Conservation (phyloP, 176 grass and related monocot genomes). For the Melocanna baccifera region DNA sequence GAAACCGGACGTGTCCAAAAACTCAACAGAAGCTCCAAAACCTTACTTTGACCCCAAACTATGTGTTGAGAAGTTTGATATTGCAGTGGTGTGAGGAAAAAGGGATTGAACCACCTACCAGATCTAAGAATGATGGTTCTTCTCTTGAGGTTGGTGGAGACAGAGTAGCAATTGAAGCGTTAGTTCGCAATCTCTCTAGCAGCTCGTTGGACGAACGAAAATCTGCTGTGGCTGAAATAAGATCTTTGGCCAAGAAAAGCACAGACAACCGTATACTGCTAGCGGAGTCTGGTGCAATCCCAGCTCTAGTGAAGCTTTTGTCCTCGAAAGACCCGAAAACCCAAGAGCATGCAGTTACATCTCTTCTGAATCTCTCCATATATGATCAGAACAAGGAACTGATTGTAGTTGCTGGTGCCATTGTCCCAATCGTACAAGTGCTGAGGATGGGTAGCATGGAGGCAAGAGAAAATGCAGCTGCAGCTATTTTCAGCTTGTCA, state of each 20-base stretch:
- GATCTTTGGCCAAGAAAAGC: constrained; percentile 84
- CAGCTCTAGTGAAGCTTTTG: constrained; percentile 66
- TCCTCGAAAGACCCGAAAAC: constrained; percentile 77
- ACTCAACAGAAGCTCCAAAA: constrained; percentile 96
- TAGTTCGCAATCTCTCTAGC: constrained; percentile 69
- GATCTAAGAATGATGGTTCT: constrained; percentile 67
- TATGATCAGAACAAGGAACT: constrained; percentile 97
- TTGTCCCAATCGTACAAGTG: constrained; percentile 75
- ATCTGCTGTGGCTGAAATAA: constrained; percentile 85
- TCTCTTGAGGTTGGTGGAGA: constrained; percentile 62
- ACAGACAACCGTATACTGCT: constrained; percentile 88
- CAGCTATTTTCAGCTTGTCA: constrained; percentile 92
- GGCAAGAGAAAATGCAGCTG: constrained; percentile 93
- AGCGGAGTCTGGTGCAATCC: constrained; percentile 84
- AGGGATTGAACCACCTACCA: constrained; percentile 60
- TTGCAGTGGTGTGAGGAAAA: constrained; percentile 94
- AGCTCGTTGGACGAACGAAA: constrained; percentile 65
- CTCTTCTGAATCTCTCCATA: constrained; percentile 87
- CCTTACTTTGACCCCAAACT: constrained; percentile 83
- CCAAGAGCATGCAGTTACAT: constrained; percentile 89
- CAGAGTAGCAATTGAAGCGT: constrained; percentile 61
- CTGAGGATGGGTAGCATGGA: constrained; percentile 80
- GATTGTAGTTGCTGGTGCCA: constrained; percentile 82
- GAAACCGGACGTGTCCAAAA: constrained; percentile 84
- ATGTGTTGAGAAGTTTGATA: constrained; percentile 84